These are phyloP conservation scores for Xanthoceras sorbifolium DNA, from an alignment of 345 rosid species.

Conservation along the genomic window DNA sequence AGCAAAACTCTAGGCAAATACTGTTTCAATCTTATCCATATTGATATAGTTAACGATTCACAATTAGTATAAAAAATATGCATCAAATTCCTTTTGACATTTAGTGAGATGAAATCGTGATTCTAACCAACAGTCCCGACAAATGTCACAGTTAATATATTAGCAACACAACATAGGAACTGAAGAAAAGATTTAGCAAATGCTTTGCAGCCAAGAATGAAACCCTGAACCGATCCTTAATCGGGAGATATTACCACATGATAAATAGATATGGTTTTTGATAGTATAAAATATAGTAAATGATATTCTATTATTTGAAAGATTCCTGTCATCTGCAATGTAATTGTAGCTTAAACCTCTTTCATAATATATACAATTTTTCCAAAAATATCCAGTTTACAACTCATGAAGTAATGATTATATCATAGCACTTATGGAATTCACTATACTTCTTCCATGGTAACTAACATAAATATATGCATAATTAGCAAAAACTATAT, in stretches of 20 bases:
- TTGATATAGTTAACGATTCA: background rate
- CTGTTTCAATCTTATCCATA: background rate
- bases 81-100: background rate
- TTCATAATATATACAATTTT: background rate
- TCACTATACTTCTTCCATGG: background rate
- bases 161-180: background rate
- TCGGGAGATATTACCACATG: background rate
- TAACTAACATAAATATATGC: background rate
- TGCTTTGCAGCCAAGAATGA: background rate
- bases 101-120: background rate
- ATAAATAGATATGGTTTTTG: background rate
- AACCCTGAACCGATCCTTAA: background rate
- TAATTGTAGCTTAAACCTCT: background rate
- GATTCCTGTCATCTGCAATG: background rate
- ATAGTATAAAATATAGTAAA: background rate
- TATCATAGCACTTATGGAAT: background rate
- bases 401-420: background rate
- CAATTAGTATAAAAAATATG: background rate
- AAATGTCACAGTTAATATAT: background rate
- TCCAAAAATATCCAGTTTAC: background rate
- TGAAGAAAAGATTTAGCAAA: too few species aligned
- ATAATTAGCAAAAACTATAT: background rate
- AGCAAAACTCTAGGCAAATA: background rate
- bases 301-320: background rate
- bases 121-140: background rate